Evolutionary conservation across 176 grass and related monocot genomes (phyloP), one percentile per base, ranked within the genome.

Genomic region (Oryza rufipogon): DNA sequence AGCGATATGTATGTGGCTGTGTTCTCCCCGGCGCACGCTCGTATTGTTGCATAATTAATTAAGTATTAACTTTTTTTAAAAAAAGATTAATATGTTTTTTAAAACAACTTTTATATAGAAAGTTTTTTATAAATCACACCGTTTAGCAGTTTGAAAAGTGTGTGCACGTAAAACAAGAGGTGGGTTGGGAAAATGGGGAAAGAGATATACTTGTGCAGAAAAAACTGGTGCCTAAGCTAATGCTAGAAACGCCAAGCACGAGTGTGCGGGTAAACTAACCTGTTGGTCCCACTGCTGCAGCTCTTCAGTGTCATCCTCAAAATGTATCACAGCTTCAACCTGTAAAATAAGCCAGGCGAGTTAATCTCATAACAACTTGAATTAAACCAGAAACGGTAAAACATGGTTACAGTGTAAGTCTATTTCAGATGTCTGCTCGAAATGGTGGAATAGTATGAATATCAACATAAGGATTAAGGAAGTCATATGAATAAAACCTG

Each of bases 261-360:
- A 32, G 1, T 81, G 11, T 23, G 13, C 22, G 0, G 11, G 19
- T 19, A 11, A 76, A 83, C 91, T 79, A 74, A 96, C 97, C 91
- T 99, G 91, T 47, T 96, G 86, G 79, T 99, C 97, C 97, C 97
- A 99, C 83, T 96, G 96, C 86, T 92, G 93, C 9, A 99, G 83
- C 87, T 92, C 93, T 81, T 96, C 96, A 0, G 91, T 94, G 80
- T 99, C 97, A 66, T 99, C 97, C 22, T 99, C 97, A 86, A 99
- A 99, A 94, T 99, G 93, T 89, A 99, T 99, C 66, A 99, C 75
- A 46, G 93, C 89, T 81, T 99, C 93, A 86, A 99, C 97, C 97
- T 99, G 75, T 52, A 33, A 69, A 71, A 83, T 69, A 68, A 79
- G 16, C 58, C 9, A 67, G 5, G 47, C 23, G 20, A 6, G 13